Evolutionary conservation across 331 rosid species (phyloP).

Genomic region (Acacia pycnantha): DNA sequence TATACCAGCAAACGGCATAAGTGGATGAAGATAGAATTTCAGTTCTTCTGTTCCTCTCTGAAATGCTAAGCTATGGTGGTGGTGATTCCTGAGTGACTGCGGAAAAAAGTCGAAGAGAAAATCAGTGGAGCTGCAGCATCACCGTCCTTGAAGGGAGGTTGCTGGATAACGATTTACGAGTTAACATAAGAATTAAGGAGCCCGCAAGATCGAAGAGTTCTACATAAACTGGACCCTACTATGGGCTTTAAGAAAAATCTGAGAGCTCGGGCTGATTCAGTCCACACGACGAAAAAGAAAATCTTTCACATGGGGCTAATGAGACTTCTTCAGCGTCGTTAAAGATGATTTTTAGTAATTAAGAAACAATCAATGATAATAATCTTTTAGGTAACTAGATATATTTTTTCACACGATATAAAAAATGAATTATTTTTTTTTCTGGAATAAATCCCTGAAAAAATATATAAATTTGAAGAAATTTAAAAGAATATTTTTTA

Average conservation of each 20-base stretch:
- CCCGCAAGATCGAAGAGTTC: not conserved
- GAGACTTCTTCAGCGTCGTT: not conserved
- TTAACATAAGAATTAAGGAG: not conserved
- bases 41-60: not conserved
- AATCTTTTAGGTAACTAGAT: too few relatives aligned
- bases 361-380: too few relatives aligned
- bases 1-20: constrained; percentile 15
- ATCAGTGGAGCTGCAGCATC: not conserved
- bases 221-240: not conserved
- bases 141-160: not conserved
- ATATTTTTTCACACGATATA: too few relatives aligned
- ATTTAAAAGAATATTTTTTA: rapidly evolving
- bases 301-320: not conserved
- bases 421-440: too few relatives aligned
- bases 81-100: not conserved
- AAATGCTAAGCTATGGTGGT: not conserved
- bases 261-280: not conserved
- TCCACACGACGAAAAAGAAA: not conserved
- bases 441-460: too few relatives aligned
- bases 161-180: not conserved
- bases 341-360: too few relatives aligned
- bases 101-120: not conserved
- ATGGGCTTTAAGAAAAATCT: not conserved
- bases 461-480: too few relatives aligned
- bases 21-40: not conserved